Base-by-base conservation (phyloP, 495 filamentous ascomycete species). In the Clavariopsis aquatica region DNA sequence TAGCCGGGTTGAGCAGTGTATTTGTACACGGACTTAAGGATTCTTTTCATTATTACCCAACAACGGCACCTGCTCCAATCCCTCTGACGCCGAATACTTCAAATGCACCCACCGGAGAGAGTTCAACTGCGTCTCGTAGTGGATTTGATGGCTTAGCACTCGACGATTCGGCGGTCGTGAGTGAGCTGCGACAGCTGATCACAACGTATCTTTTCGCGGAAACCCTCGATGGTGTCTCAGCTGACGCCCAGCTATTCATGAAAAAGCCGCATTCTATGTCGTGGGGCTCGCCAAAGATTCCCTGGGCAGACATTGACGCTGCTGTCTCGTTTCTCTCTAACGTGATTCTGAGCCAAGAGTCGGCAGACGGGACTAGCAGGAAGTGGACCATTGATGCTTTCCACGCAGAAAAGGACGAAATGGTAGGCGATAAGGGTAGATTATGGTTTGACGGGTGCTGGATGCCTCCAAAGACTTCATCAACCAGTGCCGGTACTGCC, bases 371-470 rank as follows among this genome's bases (percentile, higher is more conserved):
- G 12, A 20, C 8, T 6, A n/a, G 13, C 24, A 27, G 57, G 36
- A 55, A 36, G 22, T 62, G 65, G 68, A 24, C 22, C 2, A 49
- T 70, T 22, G 58, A 70, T 59, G 52, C 53, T 15, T 70, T 62
- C 23, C 62, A 65, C 23, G 68, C 63, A n/a, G 57, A 66, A 34
- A 66, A 49, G 3, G 68, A 70, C 34, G 28, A 58, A 19, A 66
- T 70, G 63, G 58, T 70, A 19, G 68, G 68, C 17, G 51, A 58
- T 22, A 64, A 55, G 28, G 68, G 63, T 19, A 26, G 34, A 19
- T n/a, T 17, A n/a, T 68, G 64, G 64, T 68, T 68, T 49, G 64
- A 68, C 24, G 26, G 53, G 10, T 62, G 57, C 36, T 68, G 64
- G 64, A 31, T 34, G 51, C 20, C 46, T 1, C 1, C 29, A 41